Evolutionary conservation across 352 stramenopile genomes (phyloP), one percentile per base, ranked within the genome.

Genomic region (Phytopythium kandeliae): DNA sequence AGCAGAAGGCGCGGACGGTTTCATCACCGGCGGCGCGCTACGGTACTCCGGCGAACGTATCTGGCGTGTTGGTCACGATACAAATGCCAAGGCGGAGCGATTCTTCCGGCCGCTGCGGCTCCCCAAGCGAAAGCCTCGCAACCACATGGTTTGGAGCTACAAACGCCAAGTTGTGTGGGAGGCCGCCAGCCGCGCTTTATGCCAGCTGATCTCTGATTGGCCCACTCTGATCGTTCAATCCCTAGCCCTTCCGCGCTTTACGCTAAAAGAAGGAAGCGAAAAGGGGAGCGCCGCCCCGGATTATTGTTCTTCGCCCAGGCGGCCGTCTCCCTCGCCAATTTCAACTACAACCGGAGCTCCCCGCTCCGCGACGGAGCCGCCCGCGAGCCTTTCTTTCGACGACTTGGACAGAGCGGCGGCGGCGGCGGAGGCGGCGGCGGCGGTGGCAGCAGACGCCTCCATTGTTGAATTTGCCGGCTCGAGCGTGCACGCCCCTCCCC

Each of bases 381-480:
- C n/a, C n/a, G n/a, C n/a, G n/a, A n/a, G n/a, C n/a, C n/a, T n/a
- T n/a, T n/a, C n/a, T n/a, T n/a, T n/a, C n/a, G n/a, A n/a, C n/a
- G n/a, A n/a, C n/a, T n/a, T n/a, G n/a, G n/a, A n/a, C n/a, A n/a
- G n/a, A n/a, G n/a, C n/a, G n/a, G n/a, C n/a, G n/a, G n/a, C n/a
- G n/a, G n/a, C n/a, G n/a, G n/a, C n/a, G n/a, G n/a, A n/a, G n/a
- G n/a, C n/a, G n/a, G n/a, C n/a, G n/a, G n/a, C n/a, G n/a, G n/a
- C n/a, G n/a, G n/a, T n/a, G n/a, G n/a, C n/a, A n/a, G n/a, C n/a
- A n/a, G n/a, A n/a, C n/a, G 31, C 33, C n/a, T 21, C 63, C 67
- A 78, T 78, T 81, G 65, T 78, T 81, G 65, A 81, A 65, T 78
- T 73, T 68, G 65, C 67, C 38, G 17, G 26, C 45, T 44, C 57